Base-by-base conservation (phyloP, 2,329 filamentous ascomycete genomes). In the Diplodia mutila region DNA sequence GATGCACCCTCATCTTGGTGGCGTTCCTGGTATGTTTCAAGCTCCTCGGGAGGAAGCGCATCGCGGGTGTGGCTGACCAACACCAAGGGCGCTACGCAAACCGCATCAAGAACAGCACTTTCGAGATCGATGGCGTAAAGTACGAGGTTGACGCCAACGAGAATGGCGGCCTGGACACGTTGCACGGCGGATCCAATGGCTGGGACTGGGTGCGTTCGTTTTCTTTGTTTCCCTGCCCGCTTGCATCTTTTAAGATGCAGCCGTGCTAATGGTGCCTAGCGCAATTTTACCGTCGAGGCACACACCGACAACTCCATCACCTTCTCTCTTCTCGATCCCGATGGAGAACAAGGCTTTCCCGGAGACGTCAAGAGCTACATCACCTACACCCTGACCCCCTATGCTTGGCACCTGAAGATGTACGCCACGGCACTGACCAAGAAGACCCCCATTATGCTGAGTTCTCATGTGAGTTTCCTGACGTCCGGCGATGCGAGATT, bases 371-470 rank as follows among this genome's bases (percentile, higher is more conserved):
- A 91, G 61, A 89, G 89, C 68, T 88, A 91, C 77, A 84, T 93
- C 69, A 93, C 90, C 4, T 94, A 94, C 79, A 89, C 89, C 0
- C 77, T 94, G 63, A 83, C 83, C 4, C 86, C 88, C 32, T 82
- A 85, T 75, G 86, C 87, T 57, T 93, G 91, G 90, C 85, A 91
- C 74, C 84, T 93, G 73, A 89, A 87, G 79, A 92, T 94, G 84
- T 81, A 89, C 16, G 91, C 91, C 49, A 78, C 90, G 66, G 83
- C 91, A 3, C 88, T 89, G 9, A 91, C 89, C 34, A 87, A 91
- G 80, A 90, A 89, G 80, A 94, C 91, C 6, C 91, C 91, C 59
- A 92, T 94, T 77, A 94, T 94, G 91, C 84, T 94, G 68, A 91
- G 86, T 75, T 87, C 88, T 52, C 88, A 90, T 77, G 87, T 86